Base-by-base conservation (phyloP, 305 asterid species). In the Salvia sclarea region DNA sequence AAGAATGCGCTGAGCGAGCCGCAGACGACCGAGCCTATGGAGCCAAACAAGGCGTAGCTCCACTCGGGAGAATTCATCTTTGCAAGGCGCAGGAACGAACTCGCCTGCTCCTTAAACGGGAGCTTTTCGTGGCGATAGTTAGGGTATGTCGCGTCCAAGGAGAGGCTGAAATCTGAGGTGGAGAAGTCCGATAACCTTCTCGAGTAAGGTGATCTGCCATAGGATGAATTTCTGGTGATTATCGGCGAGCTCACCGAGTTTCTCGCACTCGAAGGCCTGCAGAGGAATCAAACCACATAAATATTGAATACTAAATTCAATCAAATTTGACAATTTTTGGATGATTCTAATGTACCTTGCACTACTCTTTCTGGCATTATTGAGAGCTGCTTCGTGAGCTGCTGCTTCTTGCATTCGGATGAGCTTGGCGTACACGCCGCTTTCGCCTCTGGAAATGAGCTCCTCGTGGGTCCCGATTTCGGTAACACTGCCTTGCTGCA, bases 1-100 rank as follows among this genome's bases (percentile, higher is more conserved):
- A 95, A 95, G 84, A 95, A 89, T 8, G 98, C 99, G 37, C 98
- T 92, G 40, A 95, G 96, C 6, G 99, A 86, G 55, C 99, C 99
- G 49, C 98, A 95, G 25, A 92, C 81, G 5, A 95, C 86, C 3
- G 99, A 95, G 24, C 99, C 99, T 10, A 92, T 69, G 1, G 99
- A 92, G 31, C 99, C 99, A 62, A 85, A 37, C 55, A 95, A 75
- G 4, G 99, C 99, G 49, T 92, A 88, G 44, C 79, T 72, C 99
- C 99, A 95, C 69, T 95, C 99, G 1, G 99, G 99, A 30, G 98
- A 88, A 66, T 95, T 95, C 99, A 95, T 95, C 73, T 92, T 95
- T 0, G 90, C 97, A 6, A 95, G 97, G 44, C 99, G 99, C 75
- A 68, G 81, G 75, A 95, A 95, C 12, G 99, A 92, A 64, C 89